Conservation (phyloP, 2,329 filamentous ascomycete genomes). For the Penicillium sp. region DNA sequence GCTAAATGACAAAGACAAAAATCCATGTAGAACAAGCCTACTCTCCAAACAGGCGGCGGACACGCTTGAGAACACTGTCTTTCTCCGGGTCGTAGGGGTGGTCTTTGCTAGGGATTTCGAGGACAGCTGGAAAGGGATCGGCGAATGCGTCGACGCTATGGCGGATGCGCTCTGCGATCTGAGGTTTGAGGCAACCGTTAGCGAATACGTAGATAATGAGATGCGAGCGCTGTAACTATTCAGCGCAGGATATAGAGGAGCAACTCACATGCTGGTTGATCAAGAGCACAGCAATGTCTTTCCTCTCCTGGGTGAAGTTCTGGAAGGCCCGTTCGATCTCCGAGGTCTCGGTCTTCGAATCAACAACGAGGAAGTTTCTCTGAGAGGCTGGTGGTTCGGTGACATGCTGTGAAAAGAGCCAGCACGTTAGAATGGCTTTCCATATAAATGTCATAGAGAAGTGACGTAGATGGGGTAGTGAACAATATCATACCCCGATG, state of each 20-base stretch:
- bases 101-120: slow-evolving; percentile 98
- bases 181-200: not conserved
- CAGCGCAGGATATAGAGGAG: not conserved
- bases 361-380: slow-evolving; percentile 97
- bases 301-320: slow-evolving; percentile 80
- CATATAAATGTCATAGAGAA: not conserved
- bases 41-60: slow-evolving; percentile 68
- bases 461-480: not conserved
- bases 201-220: not conserved
- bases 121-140: slow-evolving; percentile 89
- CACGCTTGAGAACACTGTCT: slow-evolving; percentile 91
- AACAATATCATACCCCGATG: slow-evolving; percentile 70
- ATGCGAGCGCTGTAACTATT: not conserved
- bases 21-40: slow-evolving; percentile 21
- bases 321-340: slow-evolving; percentile 90
- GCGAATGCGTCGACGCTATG: slow-evolving; percentile 87
- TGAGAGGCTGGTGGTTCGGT: slow-evolving; percentile 82
- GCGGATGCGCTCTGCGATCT: slow-evolving; percentile 94
- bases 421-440: slow-evolving; percentile 4
- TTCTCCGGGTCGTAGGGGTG: slow-evolving; percentile 99
- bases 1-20: slow-evolving; percentile 7
- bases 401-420: slow-evolving; percentile 66
- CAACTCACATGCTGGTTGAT: slow-evolving; percentile 91
- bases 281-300: slow-evolving; percentile 93
- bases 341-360: slow-evolving; percentile 84